Conservation (phyloP, 2,329 filamentous ascomycete genomes). For the Diplodia scrobiculata region DNA sequence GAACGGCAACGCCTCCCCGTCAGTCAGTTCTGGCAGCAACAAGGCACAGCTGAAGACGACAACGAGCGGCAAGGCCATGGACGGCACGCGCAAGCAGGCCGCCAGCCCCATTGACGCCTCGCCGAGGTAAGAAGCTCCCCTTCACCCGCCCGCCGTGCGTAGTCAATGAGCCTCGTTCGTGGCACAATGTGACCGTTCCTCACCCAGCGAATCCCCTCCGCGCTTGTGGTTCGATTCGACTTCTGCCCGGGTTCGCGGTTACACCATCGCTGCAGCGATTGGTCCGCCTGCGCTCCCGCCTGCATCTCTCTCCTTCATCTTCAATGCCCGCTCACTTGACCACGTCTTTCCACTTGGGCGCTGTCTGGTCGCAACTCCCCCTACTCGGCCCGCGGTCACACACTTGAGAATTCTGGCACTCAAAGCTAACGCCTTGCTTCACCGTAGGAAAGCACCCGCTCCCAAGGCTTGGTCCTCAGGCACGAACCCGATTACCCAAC, state of each 20-base stretch:
- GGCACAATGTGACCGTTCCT: slow-evolving; percentile 25
- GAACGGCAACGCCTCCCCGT: slow-evolving; percentile 39
- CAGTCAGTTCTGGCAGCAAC: slow-evolving; percentile 44
- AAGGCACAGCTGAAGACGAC: slow-evolving; percentile 55
- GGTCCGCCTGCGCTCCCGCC: slow-evolving; percentile 21
- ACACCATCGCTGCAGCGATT: slow-evolving; percentile 28
- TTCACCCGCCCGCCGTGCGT: slow-evolving; percentile 5
- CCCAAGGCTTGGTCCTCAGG: slow-evolving; percentile 64
- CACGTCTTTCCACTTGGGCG: not conserved
- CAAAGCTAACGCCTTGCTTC: slow-evolving; percentile 29
- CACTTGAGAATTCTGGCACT: not conserved
- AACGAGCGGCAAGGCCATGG: slow-evolving; percentile 54
- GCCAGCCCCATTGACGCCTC: slow-evolving; percentile 58
- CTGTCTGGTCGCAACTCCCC: not conserved
- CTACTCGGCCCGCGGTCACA: not conserved
- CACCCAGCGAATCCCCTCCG: slow-evolving; percentile 22
- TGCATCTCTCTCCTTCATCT: slow-evolving; percentile 26
- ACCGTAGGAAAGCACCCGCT: slow-evolving; percentile 52
- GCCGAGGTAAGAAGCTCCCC: slow-evolving; percentile 53
- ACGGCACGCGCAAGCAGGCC: slow-evolving; percentile 58
- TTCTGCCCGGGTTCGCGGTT: slow-evolving; percentile 26
- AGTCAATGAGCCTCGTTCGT: slow-evolving; percentile 24
- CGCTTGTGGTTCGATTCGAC: slow-evolving; percentile 29
- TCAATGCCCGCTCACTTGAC: slow-evolving; percentile 10
- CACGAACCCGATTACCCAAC: slow-evolving; percentile 63